Percentiles rank a stretch among this genome's conserved stretches.
Conservation (phyloP, 768 basidiomycete genomes). For the Suillus tomentosus region DNA sequence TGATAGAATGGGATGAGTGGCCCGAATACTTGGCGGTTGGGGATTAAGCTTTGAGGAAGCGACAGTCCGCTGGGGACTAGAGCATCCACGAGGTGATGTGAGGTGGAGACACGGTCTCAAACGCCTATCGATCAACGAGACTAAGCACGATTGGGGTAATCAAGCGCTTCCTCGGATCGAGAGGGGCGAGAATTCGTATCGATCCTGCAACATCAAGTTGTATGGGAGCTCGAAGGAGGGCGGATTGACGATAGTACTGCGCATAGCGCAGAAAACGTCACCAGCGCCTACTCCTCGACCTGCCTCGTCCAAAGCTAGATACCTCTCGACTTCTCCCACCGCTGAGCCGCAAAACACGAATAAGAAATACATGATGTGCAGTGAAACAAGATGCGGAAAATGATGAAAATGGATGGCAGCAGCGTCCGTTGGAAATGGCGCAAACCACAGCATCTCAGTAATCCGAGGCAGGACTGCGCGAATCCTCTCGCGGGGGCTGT, state of each 20-base stretch:
- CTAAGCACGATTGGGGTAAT: conserved; percentile 31
- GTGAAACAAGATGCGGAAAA: conserved; percentile 35
- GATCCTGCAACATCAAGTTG: conserved; percentile 42
- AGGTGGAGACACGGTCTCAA: conserved; percentile 33
- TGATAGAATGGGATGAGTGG: conserved; percentile 23
- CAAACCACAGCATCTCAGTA: conserved; percentile 30
- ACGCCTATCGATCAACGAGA: conserved; percentile 50
- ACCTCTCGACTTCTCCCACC: conserved; percentile 21
- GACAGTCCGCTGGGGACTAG: conserved; percentile 32
- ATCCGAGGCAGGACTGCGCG: conserved; percentile 42
- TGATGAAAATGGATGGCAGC: conserved; percentile 37
- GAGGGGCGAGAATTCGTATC: conserved; percentile 28
- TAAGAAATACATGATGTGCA: conserved; percentile 36
- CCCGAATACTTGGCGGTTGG: conserved; percentile 23
- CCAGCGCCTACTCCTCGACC: conserved; percentile 33
- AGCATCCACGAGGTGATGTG: conserved; percentile 21
- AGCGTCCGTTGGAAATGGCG: conserved; percentile 28
- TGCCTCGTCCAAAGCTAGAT: conserved; percentile 22
- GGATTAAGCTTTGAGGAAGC: conserved; percentile 26
- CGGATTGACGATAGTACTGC: conserved; percentile 27
- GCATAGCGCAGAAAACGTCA: conserved; percentile 38
- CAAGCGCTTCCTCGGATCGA: conserved; percentile 37
- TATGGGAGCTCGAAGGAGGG: conserved; percentile 31
- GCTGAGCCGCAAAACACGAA: conserved; percentile 30
- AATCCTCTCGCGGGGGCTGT: conserved; percentile 63